Evolutionary conservation across 139 green algal genomes (phyloP).

Genomic region (Astrephomene gubernaculifera): DNA sequence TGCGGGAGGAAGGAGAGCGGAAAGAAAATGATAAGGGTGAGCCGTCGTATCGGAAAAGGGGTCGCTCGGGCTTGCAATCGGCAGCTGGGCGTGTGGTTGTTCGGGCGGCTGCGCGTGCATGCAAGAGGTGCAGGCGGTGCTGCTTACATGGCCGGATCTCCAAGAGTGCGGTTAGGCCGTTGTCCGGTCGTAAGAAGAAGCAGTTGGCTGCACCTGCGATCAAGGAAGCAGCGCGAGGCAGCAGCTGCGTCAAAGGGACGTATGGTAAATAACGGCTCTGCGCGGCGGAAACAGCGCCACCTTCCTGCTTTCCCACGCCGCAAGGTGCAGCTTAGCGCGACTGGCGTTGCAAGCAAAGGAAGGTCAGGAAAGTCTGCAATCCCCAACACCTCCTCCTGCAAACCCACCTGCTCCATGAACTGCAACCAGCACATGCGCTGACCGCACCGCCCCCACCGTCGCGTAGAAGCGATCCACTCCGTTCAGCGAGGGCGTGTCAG

Average conservation of each 20-base stretch:
- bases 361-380: neutral
- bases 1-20: neutral
- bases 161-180: neutral
- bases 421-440: constrained; percentile 23
- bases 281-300: neutral
- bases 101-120: neutral
- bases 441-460: neutral
- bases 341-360: neutral
- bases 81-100: too few relatives aligned
- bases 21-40: neutral
- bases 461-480: neutral
- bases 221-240: neutral
- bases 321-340: neutral
- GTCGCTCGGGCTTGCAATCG: neutral
- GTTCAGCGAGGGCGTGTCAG: neutral
- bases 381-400: too few relatives aligned
- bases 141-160: constrained; percentile 25
- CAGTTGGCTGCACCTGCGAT: constrained; percentile 1
- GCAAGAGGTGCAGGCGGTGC: neutral
- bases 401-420: constrained; percentile 19
- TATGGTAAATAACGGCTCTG: neutral
- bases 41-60: neutral
- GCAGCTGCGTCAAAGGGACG: neutral
- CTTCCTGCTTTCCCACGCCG: neutral
- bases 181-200: constrained; percentile 1